Evolutionary conservation across 768 basidiomycete species (phyloP), one percentile per base, ranked within the genome.

Genomic region (Suillus ampliporus): DNA sequence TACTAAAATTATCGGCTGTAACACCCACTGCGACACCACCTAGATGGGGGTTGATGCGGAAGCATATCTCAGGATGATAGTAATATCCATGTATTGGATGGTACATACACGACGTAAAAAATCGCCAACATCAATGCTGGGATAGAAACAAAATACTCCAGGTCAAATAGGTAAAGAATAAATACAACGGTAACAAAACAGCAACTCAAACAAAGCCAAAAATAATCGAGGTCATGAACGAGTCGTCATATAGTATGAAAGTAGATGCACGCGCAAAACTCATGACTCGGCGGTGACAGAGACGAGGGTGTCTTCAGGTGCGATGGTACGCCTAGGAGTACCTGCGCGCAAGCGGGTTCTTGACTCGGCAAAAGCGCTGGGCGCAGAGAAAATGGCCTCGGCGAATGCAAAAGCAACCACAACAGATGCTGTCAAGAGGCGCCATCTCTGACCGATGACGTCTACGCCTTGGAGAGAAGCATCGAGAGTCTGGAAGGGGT

Each of bases 351-450:
- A 67, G 44, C 72, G 72, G 13, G 48, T 57, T 53, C 74, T 76
- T 26, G 68, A 68, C 50, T 76, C 72, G n/a, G 72, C 71, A 63
- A 72, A 76, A 17, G 75, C 78, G 8, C 70, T 61, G 17, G 87
- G 86, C 0, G 85, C 82, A 10, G 67, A 70, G 21, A 79, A 77
- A 58, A 91, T 83, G 0, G 86, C 86, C 71, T 91, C 89, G 1
- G 88, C 85, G 66, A 89, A 88, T 3, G 89, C 85, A 68, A 90
- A 89, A 0, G 87, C 87, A 13, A 87, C 80, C 10, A 82, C 80
- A 35, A 89, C 74, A 5, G 80, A 74, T 0, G 89, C 86, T 50
- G 74, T 79, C 60, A 89, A 75, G 1, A 89, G 78, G 50, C 89
- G 82, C 80, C 84, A 84, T 34, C 80, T 77, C 41, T 76, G 72